Percentiles rank a stretch among this genome's conserved stretches.
Evolutionary conservation across 208 protist species (phyloP).

Genomic region (Trypanosoma boissoni): DNA sequence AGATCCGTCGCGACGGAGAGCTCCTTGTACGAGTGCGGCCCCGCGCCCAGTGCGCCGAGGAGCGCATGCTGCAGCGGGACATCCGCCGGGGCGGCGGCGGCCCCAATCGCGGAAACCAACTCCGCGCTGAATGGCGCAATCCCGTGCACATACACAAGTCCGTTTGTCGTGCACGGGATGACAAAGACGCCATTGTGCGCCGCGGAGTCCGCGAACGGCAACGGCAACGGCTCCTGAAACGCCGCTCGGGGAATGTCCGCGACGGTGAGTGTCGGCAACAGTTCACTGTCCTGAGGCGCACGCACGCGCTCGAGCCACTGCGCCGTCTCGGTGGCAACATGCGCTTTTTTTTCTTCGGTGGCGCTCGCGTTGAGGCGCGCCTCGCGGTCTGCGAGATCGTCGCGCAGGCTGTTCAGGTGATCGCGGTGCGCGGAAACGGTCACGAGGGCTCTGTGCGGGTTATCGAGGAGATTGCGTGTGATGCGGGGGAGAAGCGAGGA

Average conservation of each 20-base stretch:
- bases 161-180: constrained; percentile 77
- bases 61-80: constrained; percentile 53
- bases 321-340: constrained; percentile 54
- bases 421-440: constrained; percentile 68
- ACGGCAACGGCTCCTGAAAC: constrained; percentile 75
- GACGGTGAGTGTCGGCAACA: constrained; percentile 79
- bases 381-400: constrained; percentile 52
- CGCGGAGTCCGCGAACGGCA: constrained; percentile 12
- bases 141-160: constrained; percentile 88
- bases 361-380: constrained; percentile 49
- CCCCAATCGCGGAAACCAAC: constrained; percentile 29
- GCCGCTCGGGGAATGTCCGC: constrained; percentile 71
- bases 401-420: constrained; percentile 60
- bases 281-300: constrained; percentile 53
- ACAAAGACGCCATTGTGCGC: constrained; percentile 55
- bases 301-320: constrained; percentile 66
- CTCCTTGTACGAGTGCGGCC: constrained; percentile 70
- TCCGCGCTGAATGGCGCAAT: constrained; percentile 60
- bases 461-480: constrained; percentile 60
- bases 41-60: constrained; percentile 61
- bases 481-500: constrained; percentile 65
- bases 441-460: constrained; percentile 61
- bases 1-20: constrained; percentile 77
- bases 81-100: constrained; percentile 28
- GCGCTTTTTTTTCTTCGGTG: constrained; percentile 51